phyloP scores from a whole-genome alignment of 202 grass and related monocot genomes.

The Setaria viridis region DNA sequence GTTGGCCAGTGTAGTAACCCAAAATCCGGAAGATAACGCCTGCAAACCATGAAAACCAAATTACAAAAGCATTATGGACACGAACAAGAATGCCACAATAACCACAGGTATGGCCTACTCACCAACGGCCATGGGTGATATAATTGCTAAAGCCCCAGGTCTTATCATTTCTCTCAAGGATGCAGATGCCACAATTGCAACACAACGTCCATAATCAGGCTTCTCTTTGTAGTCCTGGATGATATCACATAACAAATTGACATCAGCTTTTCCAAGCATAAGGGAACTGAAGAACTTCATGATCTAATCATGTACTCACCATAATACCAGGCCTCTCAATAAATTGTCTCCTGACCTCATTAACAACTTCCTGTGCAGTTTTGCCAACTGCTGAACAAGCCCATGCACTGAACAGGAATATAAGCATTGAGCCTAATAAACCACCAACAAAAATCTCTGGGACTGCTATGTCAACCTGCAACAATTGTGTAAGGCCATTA shows the following conservation, averaged over 20 bases:
- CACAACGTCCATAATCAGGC: conserved; percentile 96
- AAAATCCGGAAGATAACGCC: conserved; percentile 85
- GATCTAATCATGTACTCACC: conserved; percentile 57
- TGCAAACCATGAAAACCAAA: conserved; percentile 52
- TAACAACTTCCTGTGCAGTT: conserved; percentile 99
- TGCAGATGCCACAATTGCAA: conserved; percentile 98
- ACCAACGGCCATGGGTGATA: conserved; percentile 93
- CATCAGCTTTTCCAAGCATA: conserved; percentile 28
- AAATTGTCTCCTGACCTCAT: conserved; percentile 98
- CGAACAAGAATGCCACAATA: conserved; percentile 8
- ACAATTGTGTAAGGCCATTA: conserved; percentile 30
- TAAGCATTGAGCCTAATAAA: conserved; percentile 98
- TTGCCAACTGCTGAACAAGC: conserved; percentile 97
- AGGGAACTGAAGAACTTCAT: conserved; percentile 13
- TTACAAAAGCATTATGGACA: conserved; percentile 33
- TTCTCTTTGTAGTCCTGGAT: conserved; percentile 93
- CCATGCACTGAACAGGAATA: conserved; percentile 99
- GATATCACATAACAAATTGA: conserved; percentile 39
- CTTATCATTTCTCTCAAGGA: conserved; percentile 98
- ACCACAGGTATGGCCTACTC: conserved; percentile 35
- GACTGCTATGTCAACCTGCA: conserved; percentile 96
- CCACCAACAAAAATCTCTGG: conserved; percentile 98
- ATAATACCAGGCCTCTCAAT: conserved; percentile 99
- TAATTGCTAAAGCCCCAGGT: conserved; percentile 92
- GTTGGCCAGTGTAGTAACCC: conserved; percentile 74